Evolutionary conservation across 306 rosid species (phyloP), one percentile per base, ranked within the genome.

Genomic region (Quercus suber): DNA sequence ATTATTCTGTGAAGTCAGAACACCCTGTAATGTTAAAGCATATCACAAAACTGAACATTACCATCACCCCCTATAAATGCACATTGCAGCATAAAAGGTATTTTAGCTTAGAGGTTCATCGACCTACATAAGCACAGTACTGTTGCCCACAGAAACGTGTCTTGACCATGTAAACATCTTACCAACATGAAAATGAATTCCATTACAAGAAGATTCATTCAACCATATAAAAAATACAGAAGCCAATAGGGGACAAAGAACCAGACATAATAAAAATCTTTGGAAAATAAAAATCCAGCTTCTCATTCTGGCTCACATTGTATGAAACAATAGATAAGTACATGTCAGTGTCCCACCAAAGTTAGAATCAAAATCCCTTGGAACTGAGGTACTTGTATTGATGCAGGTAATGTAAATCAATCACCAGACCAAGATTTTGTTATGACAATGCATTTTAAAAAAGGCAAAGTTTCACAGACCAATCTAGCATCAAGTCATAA

Each of bases 1-100:
- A 80, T 57, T 82, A 76, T 64, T 77, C 81, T 43, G 72, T 85
- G 79, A 88, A 74, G 71, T 73, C 65, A 78, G 78, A 82, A 83
- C 73, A 76, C 83, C 84, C 71, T 72, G 67, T 64, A 75, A 35
- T 59, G 67, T 64, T 75, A 81, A 76, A 76, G 79, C 61, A 74
- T 78, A 64, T 37, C 31, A 25, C 71, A 78, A 79, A 64, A 13
- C 51, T 35, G 72, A 67, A 67, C 72, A 18, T 10, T 7, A 31
- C 70, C 70, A 64, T 67, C 37, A 35, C 25, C 51, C 6, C 35
- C 51, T 3, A 33, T 35, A 35, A 67, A 67, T 31, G 72, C 49
- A 33, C 15, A 67, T 67, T 28, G 15, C 27, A 67, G 17, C 27
- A 35, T 35, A 10, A 18, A 67, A 1, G 35, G 37, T 15, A 28